phyloP scores from a whole-genome alignment of 2,329 filamentous ascomycete species.

The Aureobasidium zeae region DNA sequence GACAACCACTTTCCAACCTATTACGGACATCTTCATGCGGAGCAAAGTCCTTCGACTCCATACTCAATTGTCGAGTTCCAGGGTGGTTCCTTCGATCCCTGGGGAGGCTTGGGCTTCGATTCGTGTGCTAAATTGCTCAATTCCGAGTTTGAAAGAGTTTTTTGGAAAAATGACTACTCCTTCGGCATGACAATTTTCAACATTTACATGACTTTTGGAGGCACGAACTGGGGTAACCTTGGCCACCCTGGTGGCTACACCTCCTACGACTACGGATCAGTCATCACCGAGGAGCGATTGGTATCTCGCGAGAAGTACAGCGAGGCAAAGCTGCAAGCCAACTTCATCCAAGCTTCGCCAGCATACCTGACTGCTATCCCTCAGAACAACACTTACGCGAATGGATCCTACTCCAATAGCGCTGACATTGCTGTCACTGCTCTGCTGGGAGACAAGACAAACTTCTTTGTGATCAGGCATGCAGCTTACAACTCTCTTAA shows the following conservation, averaged over 20 bases:
- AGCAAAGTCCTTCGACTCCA: conserved; percentile 56
- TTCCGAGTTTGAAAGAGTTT: conserved; percentile 61
- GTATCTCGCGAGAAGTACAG: conserved; percentile 67
- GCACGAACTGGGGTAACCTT: conserved; percentile 54
- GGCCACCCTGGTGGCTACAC: conserved; percentile 48
- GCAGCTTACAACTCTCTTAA: conserved; percentile 51
- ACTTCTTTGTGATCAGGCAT: conserved; percentile 58
- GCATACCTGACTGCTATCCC: conserved; percentile 55
- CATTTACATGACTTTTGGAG: conserved; percentile 66
- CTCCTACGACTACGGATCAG: conserved; percentile 55
- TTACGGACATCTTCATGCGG: conserved; percentile 45
- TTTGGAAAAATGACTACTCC: conserved; percentile 55
- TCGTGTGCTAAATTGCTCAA: conserved; percentile 58
- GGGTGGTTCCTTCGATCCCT: conserved; percentile 55
- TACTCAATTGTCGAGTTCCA: conserved; percentile 52
- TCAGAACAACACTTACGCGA: conserved; percentile 37
- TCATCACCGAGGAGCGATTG: conserved; percentile 60
- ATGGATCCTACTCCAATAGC: conserved; percentile 46
- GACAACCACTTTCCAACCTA: conserved; percentile 46
- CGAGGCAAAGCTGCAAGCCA: conserved; percentile 66
- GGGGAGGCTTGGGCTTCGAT: conserved; percentile 62
- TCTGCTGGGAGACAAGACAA: conserved; percentile 44
- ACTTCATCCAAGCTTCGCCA: conserved; percentile 65
- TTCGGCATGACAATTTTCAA: conserved; percentile 60
- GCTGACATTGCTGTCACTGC: conserved; percentile 51